These are phyloP conservation scores for Cinnamomum micranthum DNA, from an alignment of 164 flowering plant species.

Conservation along the genomic window DNA sequence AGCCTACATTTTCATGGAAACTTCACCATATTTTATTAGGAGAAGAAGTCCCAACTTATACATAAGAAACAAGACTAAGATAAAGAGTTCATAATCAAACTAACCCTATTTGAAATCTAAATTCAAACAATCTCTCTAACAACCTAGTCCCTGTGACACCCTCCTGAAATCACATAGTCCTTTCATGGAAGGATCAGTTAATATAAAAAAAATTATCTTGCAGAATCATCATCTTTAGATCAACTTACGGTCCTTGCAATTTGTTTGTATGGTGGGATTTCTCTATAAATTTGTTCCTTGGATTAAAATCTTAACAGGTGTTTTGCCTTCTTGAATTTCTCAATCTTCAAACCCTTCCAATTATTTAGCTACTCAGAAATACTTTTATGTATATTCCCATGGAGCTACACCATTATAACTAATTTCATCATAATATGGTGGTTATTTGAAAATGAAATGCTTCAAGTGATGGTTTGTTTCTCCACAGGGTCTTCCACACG, in stretches of 20 bases:
- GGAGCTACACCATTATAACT: background rate
- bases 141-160: too few relatives aligned
- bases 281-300: background rate
- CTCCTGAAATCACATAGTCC: too few relatives aligned
- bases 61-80: too few relatives aligned
- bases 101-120: too few relatives aligned
- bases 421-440: background rate
- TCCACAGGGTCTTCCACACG: constrained; percentile 51
- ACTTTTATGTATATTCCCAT: background rate
- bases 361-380: background rate
- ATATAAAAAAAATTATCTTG: too few relatives aligned
- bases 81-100: too few relatives aligned
- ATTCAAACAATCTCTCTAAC: too few relatives aligned
- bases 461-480: constrained; percentile 2
- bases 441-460: background rate
- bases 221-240: too few relatives aligned
- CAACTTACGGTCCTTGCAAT: background rate
- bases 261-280: background rate
- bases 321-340: background rate
- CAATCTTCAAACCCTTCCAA: background rate
- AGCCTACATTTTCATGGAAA: too few relatives aligned
- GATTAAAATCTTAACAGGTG: background rate
- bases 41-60: too few relatives aligned
- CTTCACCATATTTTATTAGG: too few relatives aligned
- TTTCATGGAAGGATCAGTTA: too few relatives aligned